Percentiles rank a stretch among this genome's conserved stretches.
Conservation (phyloP, 2,329 filamentous ascomycete species). For the Lasiodiplodia citricola region DNA sequence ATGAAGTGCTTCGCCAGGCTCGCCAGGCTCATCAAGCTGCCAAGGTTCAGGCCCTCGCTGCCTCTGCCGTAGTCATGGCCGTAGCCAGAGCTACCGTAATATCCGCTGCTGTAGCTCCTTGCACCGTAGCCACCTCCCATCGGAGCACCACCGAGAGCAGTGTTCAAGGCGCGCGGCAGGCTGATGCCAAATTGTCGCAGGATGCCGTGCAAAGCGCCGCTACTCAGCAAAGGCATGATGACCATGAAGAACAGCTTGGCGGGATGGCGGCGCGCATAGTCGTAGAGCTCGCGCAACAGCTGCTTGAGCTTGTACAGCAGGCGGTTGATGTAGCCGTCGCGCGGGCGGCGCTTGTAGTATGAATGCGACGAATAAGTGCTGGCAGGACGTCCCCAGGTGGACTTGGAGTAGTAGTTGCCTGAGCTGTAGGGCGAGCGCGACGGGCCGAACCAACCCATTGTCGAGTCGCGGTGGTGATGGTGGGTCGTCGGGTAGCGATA, state of each 20-base stretch:
- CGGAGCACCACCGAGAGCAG: constrained; percentile 39
- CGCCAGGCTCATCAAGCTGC: constrained; percentile 25
- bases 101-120: constrained; percentile 40
- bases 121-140: constrained; percentile 34
- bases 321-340: constrained; percentile 76
- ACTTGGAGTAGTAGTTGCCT: constrained; percentile 33
- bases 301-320: constrained; percentile 77
- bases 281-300: constrained; percentile 78
- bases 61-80: constrained; percentile 34
- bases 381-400: constrained; percentile 38
- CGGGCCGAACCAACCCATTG: constrained; percentile 45
- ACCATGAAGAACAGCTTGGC: constrained; percentile 89
- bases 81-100: constrained; percentile 54
- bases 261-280: constrained; percentile 83
- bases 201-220: constrained; percentile 79
- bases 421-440: constrained; percentile 37
- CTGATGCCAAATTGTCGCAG: constrained; percentile 80
- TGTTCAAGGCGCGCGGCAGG: constrained; percentile 66
- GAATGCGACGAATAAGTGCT: constrained; percentile 50
- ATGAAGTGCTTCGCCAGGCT: constrained; percentile 24
- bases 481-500: constrained; percentile 14
- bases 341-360: constrained; percentile 79
- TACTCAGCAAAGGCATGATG: constrained; percentile 84
- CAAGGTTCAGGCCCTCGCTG: constrained; percentile 21
- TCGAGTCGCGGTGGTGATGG: not conserved